These are phyloP conservation scores for Aspergillus pseudoviridinutans DNA, from an alignment of 2,329 filamentous ascomycete species.

Conservation along the genomic window DNA sequence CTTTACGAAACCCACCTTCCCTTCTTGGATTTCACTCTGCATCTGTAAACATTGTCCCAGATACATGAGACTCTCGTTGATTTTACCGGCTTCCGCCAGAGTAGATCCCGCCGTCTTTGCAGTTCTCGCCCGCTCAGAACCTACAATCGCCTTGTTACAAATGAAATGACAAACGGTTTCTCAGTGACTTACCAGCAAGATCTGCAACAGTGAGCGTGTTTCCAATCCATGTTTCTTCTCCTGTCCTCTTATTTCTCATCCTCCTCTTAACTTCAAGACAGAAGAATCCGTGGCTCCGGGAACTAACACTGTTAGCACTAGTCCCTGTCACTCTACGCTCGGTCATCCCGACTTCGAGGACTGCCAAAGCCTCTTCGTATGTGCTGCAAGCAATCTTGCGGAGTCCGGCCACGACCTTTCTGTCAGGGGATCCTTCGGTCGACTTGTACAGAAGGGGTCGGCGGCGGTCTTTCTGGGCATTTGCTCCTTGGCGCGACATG, in stretches of 20 bases:
- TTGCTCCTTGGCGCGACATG: constrained; percentile 39
- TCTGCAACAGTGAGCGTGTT: constrained; percentile 86
- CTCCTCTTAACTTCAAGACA: constrained; percentile 92
- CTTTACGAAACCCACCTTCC: constrained; percentile 59
- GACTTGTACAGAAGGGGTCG: constrained; percentile 85
- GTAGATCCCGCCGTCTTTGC: constrained; percentile 93
- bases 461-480: constrained; percentile 66
- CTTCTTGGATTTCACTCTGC: constrained; percentile 74
- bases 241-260: constrained; percentile 44
- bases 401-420: constrained; percentile 91
- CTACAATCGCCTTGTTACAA: constrained; percentile 32
- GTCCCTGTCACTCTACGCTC: constrained; percentile 87
- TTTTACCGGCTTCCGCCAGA: constrained; percentile 92
- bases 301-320: constrained; percentile 87
- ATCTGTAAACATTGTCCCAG: constrained; percentile 95
- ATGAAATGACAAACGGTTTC: not conserved
- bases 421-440: constrained; percentile 79
- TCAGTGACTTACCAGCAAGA: constrained; percentile 61
- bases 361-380: constrained; percentile 79
- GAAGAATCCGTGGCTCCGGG: constrained; percentile 93
- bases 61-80: constrained; percentile 98
- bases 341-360: constrained; percentile 82
- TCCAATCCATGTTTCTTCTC: constrained; percentile 64
- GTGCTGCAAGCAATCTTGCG: constrained; percentile 83
- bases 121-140: constrained; percentile 84